These are phyloP conservation scores for Zalaria sp. DNA, from an alignment of 2,329 filamentous ascomycete genomes.

Conservation along the genomic window DNA sequence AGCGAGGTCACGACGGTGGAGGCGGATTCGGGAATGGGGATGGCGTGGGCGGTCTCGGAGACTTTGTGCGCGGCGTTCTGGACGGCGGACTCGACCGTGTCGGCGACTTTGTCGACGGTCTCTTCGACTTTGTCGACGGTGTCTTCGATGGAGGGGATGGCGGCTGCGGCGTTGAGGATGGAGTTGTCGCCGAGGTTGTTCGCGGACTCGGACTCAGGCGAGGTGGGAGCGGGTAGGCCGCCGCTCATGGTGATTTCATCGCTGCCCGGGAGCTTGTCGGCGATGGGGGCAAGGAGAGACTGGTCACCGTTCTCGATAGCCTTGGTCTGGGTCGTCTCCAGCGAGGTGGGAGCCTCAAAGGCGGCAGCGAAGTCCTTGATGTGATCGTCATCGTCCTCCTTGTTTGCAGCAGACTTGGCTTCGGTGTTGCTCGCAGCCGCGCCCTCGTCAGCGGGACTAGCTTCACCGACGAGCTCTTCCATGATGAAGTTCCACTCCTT, in stretches of 20 bases:
- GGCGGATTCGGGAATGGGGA: too few relatives aligned
- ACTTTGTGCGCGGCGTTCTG: too few relatives aligned
- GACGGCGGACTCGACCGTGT: too few relatives aligned
- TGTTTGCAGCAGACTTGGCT: neutral
- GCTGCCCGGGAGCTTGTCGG: neutral
- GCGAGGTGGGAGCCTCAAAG: conserved; percentile 2
- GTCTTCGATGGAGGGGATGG: neutral
- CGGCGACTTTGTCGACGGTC: too few relatives aligned
- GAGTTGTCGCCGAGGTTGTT: too few relatives aligned
- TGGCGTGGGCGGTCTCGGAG: too few relatives aligned
- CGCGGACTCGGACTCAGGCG: too few relatives aligned
- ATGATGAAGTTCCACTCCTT: conserved; percentile 54
- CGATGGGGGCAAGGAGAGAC: neutral
- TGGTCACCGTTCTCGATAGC: neutral
- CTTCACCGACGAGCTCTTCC: conserved; percentile 16
- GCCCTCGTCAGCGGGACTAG: conserved; percentile 4
- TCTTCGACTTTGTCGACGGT: conserved; percentile 3
- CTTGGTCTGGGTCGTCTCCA: neutral
- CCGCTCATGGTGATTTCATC: too few relatives aligned
- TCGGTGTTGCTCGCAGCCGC: neutral
- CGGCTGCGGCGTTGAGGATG: too few relatives aligned
- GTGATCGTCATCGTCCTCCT: neutral
- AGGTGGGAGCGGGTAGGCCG: too few relatives aligned
- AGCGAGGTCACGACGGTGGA: too few relatives aligned
- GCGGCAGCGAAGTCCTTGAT: conserved; percentile 5